Conservation (phyloP, 768 basidiomycete genomes). For the Hygrophorus pudorinus region DNA sequence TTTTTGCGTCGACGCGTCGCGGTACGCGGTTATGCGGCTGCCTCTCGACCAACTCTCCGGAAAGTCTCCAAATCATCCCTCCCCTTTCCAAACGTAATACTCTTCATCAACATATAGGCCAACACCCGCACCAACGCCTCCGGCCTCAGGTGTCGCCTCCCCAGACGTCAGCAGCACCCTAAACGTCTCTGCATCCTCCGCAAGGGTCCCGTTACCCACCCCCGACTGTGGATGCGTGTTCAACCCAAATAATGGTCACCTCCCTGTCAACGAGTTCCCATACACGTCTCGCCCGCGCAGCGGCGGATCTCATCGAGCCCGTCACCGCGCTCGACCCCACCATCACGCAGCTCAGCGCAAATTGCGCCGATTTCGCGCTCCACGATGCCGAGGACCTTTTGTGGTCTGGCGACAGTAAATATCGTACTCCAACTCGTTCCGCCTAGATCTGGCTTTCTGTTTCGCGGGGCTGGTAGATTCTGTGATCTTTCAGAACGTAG, state of each 20-base stretch:
- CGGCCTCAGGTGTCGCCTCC: slow-evolving; percentile 39
- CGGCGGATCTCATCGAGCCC: slow-evolving; percentile 90
- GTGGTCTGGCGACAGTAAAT: too few species aligned
- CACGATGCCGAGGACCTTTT: slow-evolving; percentile 87
- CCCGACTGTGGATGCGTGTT: slow-evolving; percentile 52
- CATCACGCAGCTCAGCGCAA: slow-evolving; percentile 64
- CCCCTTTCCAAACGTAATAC: slow-evolving; percentile 48
- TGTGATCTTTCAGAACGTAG: too few species aligned
- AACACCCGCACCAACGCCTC: slow-evolving; percentile 55
- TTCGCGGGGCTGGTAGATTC: too few species aligned
- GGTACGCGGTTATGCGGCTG: too few species aligned
- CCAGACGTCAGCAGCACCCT: slow-evolving; percentile 51
- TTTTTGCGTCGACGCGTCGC: too few species aligned
- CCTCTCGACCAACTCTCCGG: slow-evolving; percentile 29
- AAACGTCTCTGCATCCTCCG: slow-evolving; percentile 75
- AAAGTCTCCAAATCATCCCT: slow-evolving; percentile 48
- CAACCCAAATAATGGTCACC: slow-evolving; percentile 79
- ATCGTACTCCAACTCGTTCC: too few species aligned
- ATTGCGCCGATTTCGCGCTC: slow-evolving; percentile 69
- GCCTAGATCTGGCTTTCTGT: too few species aligned
- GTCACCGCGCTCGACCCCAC: slow-evolving; percentile 79
- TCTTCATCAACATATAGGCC: slow-evolving; percentile 86
- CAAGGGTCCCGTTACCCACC: slow-evolving; percentile 66
- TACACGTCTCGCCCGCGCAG: slow-evolving; percentile 82
- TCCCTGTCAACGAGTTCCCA: slow-evolving; percentile 84